These are phyloP conservation scores for Calocybe gangraenosa DNA, from an alignment of 768 basidiomycete genomes.

Conservation along the genomic window DNA sequence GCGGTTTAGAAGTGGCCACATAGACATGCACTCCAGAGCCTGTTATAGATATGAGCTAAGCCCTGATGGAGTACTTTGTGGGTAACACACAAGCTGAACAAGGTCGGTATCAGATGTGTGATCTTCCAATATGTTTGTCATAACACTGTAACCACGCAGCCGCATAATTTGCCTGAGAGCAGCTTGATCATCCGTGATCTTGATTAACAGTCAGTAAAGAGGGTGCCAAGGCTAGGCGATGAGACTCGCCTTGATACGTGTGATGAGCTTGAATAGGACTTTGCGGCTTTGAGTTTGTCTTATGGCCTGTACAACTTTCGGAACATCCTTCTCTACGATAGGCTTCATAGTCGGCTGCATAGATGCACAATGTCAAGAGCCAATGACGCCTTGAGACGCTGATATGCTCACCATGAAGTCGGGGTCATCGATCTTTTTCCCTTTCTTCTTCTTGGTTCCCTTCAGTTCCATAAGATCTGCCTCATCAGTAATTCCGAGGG, in stretches of 20 bases:
- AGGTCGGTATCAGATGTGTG: slow-evolving; percentile 67
- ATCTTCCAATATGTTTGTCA: slow-evolving; percentile 86
- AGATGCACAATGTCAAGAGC: slow-evolving; percentile 2
- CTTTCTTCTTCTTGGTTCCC: slow-evolving; percentile 90
- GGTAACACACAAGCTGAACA: slow-evolving; percentile 55
- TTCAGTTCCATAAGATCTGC: slow-evolving; percentile 80
- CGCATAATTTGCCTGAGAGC: slow-evolving; percentile 85
- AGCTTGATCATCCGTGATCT: slow-evolving; percentile 84
- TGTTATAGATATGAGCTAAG: slow-evolving; percentile 20
- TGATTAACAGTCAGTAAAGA: neutral
- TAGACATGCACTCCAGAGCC: slow-evolving; percentile 63
- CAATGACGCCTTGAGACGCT: neutral
- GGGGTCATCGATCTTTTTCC: slow-evolving; percentile 86
- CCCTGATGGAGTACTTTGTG: neutral
- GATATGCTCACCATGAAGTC: slow-evolving; percentile 70
- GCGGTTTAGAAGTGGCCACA: slow-evolving; percentile 79
- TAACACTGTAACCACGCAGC: slow-evolving; percentile 87
- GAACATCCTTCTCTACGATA: slow-evolving; percentile 73
- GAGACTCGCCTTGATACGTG: slow-evolving; percentile 70
- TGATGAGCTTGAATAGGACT: slow-evolving; percentile 78
- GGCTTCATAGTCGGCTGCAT: slow-evolving; percentile 73
- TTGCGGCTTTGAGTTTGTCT: slow-evolving; percentile 83
- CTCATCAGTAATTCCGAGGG: slow-evolving; percentile 92
- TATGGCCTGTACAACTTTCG: slow-evolving; percentile 88
- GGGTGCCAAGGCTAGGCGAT: neutral